phyloP scores from a whole-genome alignment of 2,329 filamentous ascomycete species.

The Epichloe coenophiala region DNA sequence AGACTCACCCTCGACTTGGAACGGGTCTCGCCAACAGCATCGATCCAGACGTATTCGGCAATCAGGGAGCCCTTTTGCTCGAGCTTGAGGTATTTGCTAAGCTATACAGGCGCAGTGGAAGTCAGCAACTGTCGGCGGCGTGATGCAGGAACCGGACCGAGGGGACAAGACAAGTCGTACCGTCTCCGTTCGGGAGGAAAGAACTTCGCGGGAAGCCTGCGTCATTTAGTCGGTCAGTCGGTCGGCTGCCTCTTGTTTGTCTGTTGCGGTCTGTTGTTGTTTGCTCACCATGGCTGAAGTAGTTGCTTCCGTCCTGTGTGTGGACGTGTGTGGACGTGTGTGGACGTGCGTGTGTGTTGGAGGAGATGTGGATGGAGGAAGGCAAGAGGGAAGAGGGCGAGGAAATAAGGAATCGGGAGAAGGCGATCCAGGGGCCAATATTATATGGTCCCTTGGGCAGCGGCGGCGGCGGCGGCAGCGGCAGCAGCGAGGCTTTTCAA shows the following conservation, averaged over 20 bases:
- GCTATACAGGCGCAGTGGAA: constrained; percentile 34
- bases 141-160: not conserved
- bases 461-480: no score
- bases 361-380: no score
- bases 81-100: constrained; percentile 83
- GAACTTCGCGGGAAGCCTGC: constrained; percentile 16
- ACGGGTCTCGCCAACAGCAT: constrained; percentile 67
- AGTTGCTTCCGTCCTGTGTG: not conserved
- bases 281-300: constrained; percentile 11
- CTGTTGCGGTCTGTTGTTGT: not conserved
- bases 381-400: not conserved
- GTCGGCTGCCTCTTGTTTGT: not conserved
- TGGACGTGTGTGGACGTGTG: not conserved
- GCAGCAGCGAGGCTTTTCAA: not conserved
- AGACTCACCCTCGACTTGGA: constrained; percentile 88
- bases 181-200: constrained; percentile 20
- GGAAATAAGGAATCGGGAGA: not conserved
- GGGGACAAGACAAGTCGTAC: constrained; percentile 12
- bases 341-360: no score
- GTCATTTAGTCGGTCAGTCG: not conserved
- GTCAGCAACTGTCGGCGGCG: constrained; percentile 9
- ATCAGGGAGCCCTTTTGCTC: constrained; percentile 81
- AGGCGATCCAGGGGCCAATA: not conserved
- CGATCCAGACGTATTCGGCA: constrained; percentile 96
- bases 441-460: not conserved